phyloP scores from a whole-genome alignment of 371 early-diverging fungal species.

The Rhizopus stolonifer region DNA sequence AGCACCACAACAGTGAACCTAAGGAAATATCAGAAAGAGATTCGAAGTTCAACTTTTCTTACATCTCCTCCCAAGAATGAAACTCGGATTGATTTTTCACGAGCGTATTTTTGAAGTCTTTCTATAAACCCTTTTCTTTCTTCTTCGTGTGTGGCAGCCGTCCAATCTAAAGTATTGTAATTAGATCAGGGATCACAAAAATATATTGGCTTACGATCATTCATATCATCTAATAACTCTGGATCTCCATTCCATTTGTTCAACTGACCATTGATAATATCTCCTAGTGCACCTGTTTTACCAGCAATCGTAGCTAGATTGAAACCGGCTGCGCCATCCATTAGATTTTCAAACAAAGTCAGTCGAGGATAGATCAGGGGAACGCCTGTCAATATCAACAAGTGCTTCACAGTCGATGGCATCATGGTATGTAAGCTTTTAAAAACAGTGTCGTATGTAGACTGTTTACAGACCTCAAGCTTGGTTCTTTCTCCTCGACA shows the following conservation, averaged over 20 bases:
- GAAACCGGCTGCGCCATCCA: slow-evolving; percentile 46
- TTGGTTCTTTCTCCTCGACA: slow-evolving; percentile 73
- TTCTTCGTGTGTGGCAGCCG: slow-evolving; percentile 60
- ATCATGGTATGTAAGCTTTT: slow-evolving; percentile 50
- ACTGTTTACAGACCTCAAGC: slow-evolving; percentile 54
- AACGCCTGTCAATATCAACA: slow-evolving; percentile 63
- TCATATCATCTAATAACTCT: slow-evolving; percentile 74
- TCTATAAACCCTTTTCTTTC: slow-evolving; percentile 70
- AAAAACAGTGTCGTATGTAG: slow-evolving; percentile 63
- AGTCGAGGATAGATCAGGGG: slow-evolving; percentile 76
- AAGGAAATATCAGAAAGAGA: background rate
- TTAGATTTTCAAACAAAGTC: slow-evolving; percentile 56
- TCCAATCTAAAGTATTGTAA: slow-evolving; percentile 48
- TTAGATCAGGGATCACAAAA: background rate
- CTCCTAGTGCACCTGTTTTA: slow-evolving; percentile 54
- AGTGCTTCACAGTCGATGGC: slow-evolving; percentile 57
- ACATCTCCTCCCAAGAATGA: slow-evolving; percentile 87
- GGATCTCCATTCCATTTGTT: slow-evolving; percentile 79
- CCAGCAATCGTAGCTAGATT: slow-evolving; percentile 41
- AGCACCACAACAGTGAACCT: slow-evolving; percentile 73
- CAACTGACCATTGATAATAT: slow-evolving; percentile 40
- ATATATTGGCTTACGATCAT: slow-evolving; percentile 48
- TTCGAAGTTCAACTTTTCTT: background rate
- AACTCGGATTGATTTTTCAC: slow-evolving; percentile 61
- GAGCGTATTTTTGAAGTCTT: slow-evolving; percentile 67